Percentiles rank a stretch among this genome's conserved stretches.
Conservation (phyloP, 306 rosid species). For the Trichosanthes truncata region DNA sequence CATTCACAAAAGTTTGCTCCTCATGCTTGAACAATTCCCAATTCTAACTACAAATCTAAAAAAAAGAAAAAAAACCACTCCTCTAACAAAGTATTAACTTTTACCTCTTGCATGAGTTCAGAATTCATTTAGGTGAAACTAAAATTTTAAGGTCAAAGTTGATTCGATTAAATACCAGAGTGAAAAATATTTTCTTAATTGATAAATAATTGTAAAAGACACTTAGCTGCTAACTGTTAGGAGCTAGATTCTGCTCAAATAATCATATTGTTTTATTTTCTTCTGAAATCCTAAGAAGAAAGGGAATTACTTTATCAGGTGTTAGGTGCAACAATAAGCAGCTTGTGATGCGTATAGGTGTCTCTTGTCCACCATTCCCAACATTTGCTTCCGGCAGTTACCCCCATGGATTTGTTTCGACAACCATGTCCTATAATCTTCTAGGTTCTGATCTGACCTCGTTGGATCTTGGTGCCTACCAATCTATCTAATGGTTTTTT, state of each 20-base stretch:
- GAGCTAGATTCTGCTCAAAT: background rate
- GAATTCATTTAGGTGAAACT: background rate
- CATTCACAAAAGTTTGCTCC: background rate
- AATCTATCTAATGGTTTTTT: constrained; percentile 63
- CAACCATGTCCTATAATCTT: constrained; percentile 60
- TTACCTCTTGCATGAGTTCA: background rate
- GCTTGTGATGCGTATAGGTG: constrained; percentile 42
- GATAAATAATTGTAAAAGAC: background rate
- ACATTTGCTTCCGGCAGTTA: constrained; percentile 41
- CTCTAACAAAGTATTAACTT: background rate
- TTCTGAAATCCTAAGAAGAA: background rate
- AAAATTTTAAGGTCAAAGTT: background rate
- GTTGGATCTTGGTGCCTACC: constrained; percentile 59
- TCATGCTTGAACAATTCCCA: background rate
- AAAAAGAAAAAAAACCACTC: background rate
- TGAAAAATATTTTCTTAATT: background rate
- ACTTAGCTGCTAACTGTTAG: background rate
- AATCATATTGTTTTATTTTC: background rate
- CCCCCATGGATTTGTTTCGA: constrained; percentile 72
- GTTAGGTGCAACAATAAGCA: constrained; percentile 31
- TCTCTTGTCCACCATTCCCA: constrained; percentile 48
- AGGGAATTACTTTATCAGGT: constrained; percentile 27
- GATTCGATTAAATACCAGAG: background rate
- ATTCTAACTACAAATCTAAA: background rate
- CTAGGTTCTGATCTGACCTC: constrained; percentile 65